phyloP scores from a whole-genome alignment of 768 basidiomycete genomes.

The Auriscalpium orientale region DNA sequence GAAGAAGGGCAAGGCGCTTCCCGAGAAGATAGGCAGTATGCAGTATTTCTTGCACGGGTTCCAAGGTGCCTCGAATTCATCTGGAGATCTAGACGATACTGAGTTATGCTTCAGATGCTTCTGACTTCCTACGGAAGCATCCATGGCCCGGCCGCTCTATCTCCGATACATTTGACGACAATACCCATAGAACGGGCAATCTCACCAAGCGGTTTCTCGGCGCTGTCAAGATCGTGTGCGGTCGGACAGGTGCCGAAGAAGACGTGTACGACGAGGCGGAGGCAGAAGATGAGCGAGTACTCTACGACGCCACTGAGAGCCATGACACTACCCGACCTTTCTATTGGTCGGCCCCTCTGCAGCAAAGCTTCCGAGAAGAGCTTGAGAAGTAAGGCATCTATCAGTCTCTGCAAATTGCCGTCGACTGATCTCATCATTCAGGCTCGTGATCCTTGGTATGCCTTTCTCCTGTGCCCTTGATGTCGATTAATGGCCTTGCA shows the following conservation, averaged over 20 bases:
- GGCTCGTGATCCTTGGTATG: slow-evolving; percentile 77
- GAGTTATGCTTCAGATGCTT: slow-evolving; percentile 52
- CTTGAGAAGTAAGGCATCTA: slow-evolving; percentile 63
- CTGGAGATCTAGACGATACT: neutral
- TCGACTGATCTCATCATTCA: slow-evolving; percentile 23
- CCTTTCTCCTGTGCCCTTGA: neutral
- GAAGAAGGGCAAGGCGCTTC: slow-evolving; percentile 67
- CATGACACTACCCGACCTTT: slow-evolving; percentile 53
- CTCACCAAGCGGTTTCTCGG: slow-evolving; percentile 60
- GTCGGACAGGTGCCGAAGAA: slow-evolving; percentile 71
- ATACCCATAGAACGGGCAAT: slow-evolving; percentile 65
- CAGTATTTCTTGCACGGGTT: slow-evolving; percentile 84
- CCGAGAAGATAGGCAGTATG: slow-evolving; percentile 87
- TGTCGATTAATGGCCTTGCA: neutral
- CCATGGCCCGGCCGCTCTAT: slow-evolving; percentile 86
- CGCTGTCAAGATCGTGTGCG: slow-evolving; percentile 76
- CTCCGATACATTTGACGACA: slow-evolving; percentile 80
- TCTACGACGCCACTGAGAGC: slow-evolving; percentile 61
- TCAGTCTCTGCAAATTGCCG: neutral
- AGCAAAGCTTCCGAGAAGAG: slow-evolving; percentile 79
- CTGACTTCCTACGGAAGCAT: slow-evolving; percentile 77
- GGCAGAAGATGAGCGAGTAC: slow-evolving; percentile 62
- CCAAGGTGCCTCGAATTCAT: slow-evolving; percentile 39
- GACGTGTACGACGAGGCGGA: slow-evolving; percentile 57
- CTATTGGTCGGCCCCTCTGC: slow-evolving; percentile 74